These are phyloP conservation scores for Kodamaea derodonti DNA, from an alignment of 1,139 yeast genomes.

Conservation along the genomic window DNA sequence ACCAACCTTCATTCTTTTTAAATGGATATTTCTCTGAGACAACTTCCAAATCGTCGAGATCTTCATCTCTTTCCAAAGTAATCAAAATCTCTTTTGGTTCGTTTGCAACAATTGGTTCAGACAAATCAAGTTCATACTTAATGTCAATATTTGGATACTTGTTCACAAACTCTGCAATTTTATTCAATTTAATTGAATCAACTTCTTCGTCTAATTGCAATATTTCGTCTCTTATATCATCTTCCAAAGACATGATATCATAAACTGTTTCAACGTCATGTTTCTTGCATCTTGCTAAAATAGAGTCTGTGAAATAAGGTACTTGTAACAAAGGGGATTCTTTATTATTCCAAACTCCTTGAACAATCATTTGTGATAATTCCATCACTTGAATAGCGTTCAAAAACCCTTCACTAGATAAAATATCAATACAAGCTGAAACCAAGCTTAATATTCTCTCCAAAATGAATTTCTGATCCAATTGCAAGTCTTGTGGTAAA, in stretches of 20 bases:
- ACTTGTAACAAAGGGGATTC: slow-evolving; percentile 80
- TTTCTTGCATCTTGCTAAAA: slow-evolving; percentile 55
- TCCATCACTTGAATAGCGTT: slow-evolving; percentile 86
- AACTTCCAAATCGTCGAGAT: slow-evolving; percentile 62
- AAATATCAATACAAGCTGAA: slow-evolving; percentile 67
- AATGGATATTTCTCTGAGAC: slow-evolving; percentile 55
- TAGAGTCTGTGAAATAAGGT: slow-evolving; percentile 59
- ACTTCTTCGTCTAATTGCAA: slow-evolving; percentile 46
- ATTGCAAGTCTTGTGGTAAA: slow-evolving; percentile 52
- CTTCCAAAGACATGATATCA: slow-evolving; percentile 84
- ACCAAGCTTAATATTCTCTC: slow-evolving; percentile 48
- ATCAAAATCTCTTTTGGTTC: slow-evolving; percentile 49
- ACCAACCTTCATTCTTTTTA: slow-evolving; percentile 76
- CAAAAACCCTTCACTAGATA: slow-evolving; percentile 77
- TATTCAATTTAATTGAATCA: slow-evolving; percentile 31
- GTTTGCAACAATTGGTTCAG: slow-evolving; percentile 35
- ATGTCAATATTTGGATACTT: slow-evolving; percentile 85
- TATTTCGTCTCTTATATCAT: slow-evolving; percentile 64
- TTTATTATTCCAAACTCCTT: slow-evolving; percentile 72
- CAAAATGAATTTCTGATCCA: slow-evolving; percentile 55
- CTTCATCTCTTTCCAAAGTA: slow-evolving; percentile 67
- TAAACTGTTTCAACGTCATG: slow-evolving; percentile 66
- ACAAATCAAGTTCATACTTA: slow-evolving; percentile 45
- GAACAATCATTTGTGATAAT: slow-evolving; percentile 82
- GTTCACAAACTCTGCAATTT: slow-evolving; percentile 85